Conservation (phyloP, 495 filamentous ascomycete species). For the Penicillium canescens region DNA sequence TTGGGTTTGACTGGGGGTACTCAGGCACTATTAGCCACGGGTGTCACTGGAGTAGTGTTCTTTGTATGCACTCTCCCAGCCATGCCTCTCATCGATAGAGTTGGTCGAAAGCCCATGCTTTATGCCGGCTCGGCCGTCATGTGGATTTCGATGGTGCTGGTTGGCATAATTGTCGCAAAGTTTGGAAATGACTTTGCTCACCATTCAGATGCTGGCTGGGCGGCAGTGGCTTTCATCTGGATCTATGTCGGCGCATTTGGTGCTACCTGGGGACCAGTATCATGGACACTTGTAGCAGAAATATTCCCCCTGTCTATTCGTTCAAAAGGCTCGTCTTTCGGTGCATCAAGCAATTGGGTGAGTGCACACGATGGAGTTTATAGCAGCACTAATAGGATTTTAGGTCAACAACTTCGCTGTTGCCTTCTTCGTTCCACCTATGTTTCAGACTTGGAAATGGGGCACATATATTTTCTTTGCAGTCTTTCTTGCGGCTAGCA, state of each 20-base stretch:
- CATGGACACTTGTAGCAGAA: slow-evolving; percentile 31
- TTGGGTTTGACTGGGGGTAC: slow-evolving; percentile 82
- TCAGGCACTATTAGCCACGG: slow-evolving; percentile 64
- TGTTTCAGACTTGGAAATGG: slow-evolving; percentile 46
- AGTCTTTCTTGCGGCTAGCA: slow-evolving; percentile 31
- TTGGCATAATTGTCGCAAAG: slow-evolving; percentile 43
- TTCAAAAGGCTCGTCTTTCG: slow-evolving; percentile 43
- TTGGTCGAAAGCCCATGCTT: slow-evolving; percentile 75
- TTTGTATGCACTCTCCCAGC: slow-evolving; percentile 70
- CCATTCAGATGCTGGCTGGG: slow-evolving; percentile 42
- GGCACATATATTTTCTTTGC: slow-evolving; percentile 51
- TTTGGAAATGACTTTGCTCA: slow-evolving; percentile 33
- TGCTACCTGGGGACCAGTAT: slow-evolving; percentile 56
- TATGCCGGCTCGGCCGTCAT: slow-evolving; percentile 58
- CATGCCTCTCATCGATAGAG: slow-evolving; percentile 73
- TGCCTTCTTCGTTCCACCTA: slow-evolving; percentile 47
- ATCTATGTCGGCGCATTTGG: slow-evolving; percentile 56
- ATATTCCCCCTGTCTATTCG: slow-evolving; percentile 49
- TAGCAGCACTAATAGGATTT: no score
- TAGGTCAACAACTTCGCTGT: slow-evolving; percentile 48
- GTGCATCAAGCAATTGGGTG: slow-evolving; percentile 46
- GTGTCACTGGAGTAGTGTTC: slow-evolving; percentile 67
- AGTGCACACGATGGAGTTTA: no score
- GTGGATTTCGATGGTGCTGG: slow-evolving; percentile 46
- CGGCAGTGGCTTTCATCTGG: slow-evolving; percentile 40